Conservation (phyloP, 2,329 filamentous ascomycete species). For the Tolypocladium endophyticum region DNA sequence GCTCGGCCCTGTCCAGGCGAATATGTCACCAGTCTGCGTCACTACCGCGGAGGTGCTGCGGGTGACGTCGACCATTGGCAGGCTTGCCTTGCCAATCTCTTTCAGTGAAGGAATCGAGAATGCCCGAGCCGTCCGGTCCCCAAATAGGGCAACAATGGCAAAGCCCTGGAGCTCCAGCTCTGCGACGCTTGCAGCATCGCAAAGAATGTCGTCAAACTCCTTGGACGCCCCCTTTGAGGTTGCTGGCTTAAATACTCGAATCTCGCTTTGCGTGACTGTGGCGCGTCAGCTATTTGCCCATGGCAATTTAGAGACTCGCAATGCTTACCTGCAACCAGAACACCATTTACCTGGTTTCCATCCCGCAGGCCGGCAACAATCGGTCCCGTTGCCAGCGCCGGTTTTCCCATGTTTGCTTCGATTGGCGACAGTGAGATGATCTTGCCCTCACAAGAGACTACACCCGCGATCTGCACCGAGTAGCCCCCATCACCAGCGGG, state of each 20-base stretch:
- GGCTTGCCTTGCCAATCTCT: constrained; percentile 60
- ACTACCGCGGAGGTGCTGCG: constrained; percentile 62
- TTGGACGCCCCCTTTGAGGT: constrained; percentile 85
- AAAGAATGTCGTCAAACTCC: constrained; percentile 73
- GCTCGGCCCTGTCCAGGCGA: constrained; percentile 82
- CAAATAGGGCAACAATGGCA: constrained; percentile 75
- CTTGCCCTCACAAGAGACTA: constrained; percentile 53
- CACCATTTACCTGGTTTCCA: constrained; percentile 67
- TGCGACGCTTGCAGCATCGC: constrained; percentile 69
- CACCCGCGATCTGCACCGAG: constrained; percentile 59
- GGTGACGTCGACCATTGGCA: constrained; percentile 63
- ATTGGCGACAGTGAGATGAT: constrained; percentile 74
- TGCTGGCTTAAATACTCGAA: constrained; percentile 80
- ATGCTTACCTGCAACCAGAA: constrained; percentile 59
- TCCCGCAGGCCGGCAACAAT: constrained; percentile 67
- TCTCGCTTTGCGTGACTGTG: constrained; percentile 56
- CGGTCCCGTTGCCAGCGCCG: constrained; percentile 64
- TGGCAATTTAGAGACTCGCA: too few species aligned
- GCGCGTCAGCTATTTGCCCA: constrained; percentile 12
- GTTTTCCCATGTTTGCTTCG: constrained; percentile 63
- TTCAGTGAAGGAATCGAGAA: constrained; percentile 83
- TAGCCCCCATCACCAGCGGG: constrained; percentile 62
- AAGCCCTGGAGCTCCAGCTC: constrained; percentile 65
- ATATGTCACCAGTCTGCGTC: constrained; percentile 67
- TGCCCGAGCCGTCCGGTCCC: constrained; percentile 67